phyloP scores from a whole-genome alignment of 2,329 filamentous ascomycete species.

The Epichloe uncinata region DNA sequence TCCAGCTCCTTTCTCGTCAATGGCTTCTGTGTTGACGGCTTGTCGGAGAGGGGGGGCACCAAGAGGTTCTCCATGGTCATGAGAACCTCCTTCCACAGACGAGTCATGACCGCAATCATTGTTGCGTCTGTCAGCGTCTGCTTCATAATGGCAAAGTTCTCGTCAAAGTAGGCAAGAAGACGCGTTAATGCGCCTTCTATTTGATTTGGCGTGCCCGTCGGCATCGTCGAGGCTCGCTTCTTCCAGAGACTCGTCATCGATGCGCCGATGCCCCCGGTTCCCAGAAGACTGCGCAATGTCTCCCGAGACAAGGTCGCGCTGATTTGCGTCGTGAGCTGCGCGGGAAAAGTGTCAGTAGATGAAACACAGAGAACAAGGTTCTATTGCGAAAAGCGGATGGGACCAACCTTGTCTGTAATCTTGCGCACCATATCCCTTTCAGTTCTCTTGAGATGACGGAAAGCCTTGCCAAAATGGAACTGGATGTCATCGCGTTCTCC shows the following conservation, averaged over 20 bases:
- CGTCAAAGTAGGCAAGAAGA: constrained; percentile 88
- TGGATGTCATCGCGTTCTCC: constrained; percentile 96
- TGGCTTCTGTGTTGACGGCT: constrained; percentile 73
- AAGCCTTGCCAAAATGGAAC: constrained; percentile 96
- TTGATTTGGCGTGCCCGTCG: constrained; percentile 54
- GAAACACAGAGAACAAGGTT: not conserved
- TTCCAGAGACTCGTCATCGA: constrained; percentile 59
- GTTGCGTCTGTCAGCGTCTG: constrained; percentile 84
- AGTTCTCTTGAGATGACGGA: constrained; percentile 85
- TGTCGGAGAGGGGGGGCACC: constrained; percentile 89
- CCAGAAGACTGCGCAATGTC: constrained; percentile 62
- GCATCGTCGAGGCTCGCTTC: constrained; percentile 40
- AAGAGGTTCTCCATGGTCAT: constrained; percentile 81
- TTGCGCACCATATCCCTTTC: constrained; percentile 97
- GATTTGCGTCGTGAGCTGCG: constrained; percentile 80
- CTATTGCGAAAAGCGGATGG: not conserved
- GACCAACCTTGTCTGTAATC: constrained; percentile 83
- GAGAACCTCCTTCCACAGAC: constrained; percentile 94
- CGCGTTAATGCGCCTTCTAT: constrained; percentile 71
- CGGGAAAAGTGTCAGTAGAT: not conserved
- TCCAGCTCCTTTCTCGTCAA: constrained; percentile 82
- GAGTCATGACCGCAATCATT: constrained; percentile 98
- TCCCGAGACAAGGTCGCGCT: constrained; percentile 75
- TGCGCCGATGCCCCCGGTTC: constrained; percentile 54
- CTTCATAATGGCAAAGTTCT: constrained; percentile 99